Evolutionary conservation across 805 yeast species (phyloP).

Genomic region (Candida mattraensis): DNA sequence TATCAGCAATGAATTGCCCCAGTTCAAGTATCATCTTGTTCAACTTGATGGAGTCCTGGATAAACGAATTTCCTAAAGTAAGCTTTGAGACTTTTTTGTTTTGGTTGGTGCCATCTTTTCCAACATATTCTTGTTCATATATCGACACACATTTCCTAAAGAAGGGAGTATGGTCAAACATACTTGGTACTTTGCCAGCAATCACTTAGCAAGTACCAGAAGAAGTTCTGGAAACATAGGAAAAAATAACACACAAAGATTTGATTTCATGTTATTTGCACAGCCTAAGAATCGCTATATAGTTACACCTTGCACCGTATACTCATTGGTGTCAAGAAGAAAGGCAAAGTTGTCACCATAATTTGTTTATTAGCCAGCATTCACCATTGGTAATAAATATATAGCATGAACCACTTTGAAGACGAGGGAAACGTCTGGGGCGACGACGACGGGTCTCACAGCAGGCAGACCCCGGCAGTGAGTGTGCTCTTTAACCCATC

Average conservation of each 20-base stretch:
- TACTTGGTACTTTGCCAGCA: no score
- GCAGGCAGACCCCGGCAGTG: conserved; percentile 26
- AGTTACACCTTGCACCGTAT: conserved; percentile 14
- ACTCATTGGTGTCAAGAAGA: no score
- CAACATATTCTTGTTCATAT: conserved; percentile 32
- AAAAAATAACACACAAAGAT: conserved; percentile 1
- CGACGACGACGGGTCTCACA: conserved; percentile 51
- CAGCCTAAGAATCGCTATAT: background rate
- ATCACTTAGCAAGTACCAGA: no score
- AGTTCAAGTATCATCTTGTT: conserved; percentile 35
- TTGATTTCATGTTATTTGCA: no score
- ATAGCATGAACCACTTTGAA: conserved; percentile 25
- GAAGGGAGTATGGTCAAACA: conserved; percentile 51
- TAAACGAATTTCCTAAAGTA: conserved; percentile 37
- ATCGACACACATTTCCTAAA: conserved; percentile 48
- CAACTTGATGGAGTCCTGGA: conserved; percentile 40
- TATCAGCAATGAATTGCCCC: conserved; percentile 33
- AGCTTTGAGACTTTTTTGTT: conserved; percentile 6
- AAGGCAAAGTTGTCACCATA: conserved; percentile 9
- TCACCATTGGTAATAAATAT: conserved; percentile 1
- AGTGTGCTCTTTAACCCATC: conserved; percentile 23
- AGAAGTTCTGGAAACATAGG: no score
- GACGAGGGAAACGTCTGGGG: conserved; percentile 47
- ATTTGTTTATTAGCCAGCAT: background rate
- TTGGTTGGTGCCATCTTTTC: background rate